Percentiles rank a stretch among this genome's conserved stretches.
These are phyloP conservation scores for Desmodesmus armatus DNA, from an alignment of 139 green algal genomes.

Conservation along the genomic window DNA sequence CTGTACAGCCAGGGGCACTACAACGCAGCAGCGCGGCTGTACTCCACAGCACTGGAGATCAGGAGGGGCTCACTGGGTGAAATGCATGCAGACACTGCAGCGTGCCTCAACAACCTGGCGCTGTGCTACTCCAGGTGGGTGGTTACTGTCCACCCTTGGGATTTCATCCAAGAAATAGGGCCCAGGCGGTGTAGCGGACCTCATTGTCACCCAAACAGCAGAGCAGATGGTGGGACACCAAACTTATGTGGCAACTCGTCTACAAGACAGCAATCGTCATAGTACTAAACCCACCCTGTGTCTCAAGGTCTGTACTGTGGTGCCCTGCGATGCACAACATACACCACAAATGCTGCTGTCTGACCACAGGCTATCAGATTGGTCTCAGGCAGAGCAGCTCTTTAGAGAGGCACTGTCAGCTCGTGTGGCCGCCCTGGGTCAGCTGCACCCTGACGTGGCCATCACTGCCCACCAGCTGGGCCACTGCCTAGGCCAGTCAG, in stretches of 20 bases:
- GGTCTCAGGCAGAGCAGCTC: slow-evolving; percentile 39
- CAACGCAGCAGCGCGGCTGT: slow-evolving; percentile 15
- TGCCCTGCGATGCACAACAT: no score
- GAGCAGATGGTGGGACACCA: background rate
- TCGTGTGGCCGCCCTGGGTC: background rate
- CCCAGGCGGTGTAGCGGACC: no score
- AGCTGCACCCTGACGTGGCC: slow-evolving; percentile 30
- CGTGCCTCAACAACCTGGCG: slow-evolving; percentile 40
- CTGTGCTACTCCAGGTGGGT: slow-evolving; percentile 37
- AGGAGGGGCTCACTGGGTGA: slow-evolving; percentile 11
- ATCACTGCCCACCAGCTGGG: slow-evolving; percentile 38
- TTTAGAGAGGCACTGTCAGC: background rate
- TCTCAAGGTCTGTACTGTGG: background rate
- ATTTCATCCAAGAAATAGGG: no score
- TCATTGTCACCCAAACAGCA: no score
- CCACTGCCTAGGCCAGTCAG: slow-evolving; percentile 17
- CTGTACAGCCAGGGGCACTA: slow-evolving; percentile 22
- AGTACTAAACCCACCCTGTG: no score
- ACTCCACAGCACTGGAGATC: slow-evolving; percentile 2
- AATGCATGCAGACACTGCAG: slow-evolving; percentile 32
- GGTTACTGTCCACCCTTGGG: no score
- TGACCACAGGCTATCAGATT: background rate
- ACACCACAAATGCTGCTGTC: background rate
- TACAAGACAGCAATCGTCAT: background rate
- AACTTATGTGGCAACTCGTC: background rate